Evolutionary conservation across 768 basidiomycete species (phyloP).

Genomic region (Glaciozyma antarctica): DNA sequence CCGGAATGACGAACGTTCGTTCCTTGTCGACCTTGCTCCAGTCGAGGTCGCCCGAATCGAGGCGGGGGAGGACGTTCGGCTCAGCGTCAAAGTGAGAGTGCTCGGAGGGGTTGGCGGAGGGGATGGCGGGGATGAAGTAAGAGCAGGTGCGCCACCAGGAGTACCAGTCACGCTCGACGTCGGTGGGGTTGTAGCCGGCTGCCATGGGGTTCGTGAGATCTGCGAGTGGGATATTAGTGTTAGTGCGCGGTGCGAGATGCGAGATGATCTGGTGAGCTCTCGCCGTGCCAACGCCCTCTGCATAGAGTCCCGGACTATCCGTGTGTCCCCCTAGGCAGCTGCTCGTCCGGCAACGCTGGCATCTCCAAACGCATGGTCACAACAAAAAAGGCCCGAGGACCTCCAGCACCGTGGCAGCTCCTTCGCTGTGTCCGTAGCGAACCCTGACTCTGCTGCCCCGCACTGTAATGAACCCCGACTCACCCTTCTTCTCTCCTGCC

Average conservation of each 20-base stretch:
- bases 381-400: neutral
- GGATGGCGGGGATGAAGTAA: constrained; percentile 27
- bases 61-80: constrained; percentile 24
- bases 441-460: neutral
- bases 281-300: neutral
- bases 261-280: no score
- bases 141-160: constrained; percentile 67
- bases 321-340: neutral
- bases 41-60: constrained; percentile 52
- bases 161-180: constrained; percentile 92
- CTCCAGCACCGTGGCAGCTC: constrained; percentile 1
- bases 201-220: constrained; percentile 82
- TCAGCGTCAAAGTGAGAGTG: constrained; percentile 28
- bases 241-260: neutral
- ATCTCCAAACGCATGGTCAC: no score
- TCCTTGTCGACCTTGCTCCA: constrained; percentile 77
- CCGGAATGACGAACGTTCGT: constrained; percentile 71
- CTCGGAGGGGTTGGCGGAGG: constrained; percentile 19
- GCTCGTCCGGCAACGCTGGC: no score
- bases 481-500: neutral
- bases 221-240: constrained; percentile 37
- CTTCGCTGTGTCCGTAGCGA: neutral
- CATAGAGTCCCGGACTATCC: no score
- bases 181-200: constrained; percentile 86
- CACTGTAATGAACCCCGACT: neutral